These are phyloP conservation scores for Magnusiomyces tetraspermus DNA, from an alignment of 1,139 yeast genomes.

Conservation along the genomic window DNA sequence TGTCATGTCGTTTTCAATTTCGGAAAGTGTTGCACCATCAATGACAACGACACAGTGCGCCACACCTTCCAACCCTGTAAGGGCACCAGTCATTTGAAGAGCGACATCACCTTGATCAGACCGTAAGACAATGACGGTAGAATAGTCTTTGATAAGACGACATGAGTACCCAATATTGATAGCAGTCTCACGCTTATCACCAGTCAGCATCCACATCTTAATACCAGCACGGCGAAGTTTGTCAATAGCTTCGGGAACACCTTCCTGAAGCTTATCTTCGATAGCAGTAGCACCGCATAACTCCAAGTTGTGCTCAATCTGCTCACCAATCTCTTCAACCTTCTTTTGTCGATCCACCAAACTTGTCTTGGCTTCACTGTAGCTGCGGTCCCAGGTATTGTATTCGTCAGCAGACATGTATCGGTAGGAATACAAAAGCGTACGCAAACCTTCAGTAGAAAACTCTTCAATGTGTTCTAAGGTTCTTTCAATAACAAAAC, in stretches of 20 bases:
- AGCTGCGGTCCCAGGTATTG: constrained; percentile 54
- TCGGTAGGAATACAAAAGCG: constrained; percentile 70
- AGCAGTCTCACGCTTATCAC: constrained; percentile 96
- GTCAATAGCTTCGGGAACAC: constrained; percentile 90
- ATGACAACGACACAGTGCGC: constrained; percentile 93
- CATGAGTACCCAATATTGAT: constrained; percentile 95
- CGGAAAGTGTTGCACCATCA: constrained; percentile 76
- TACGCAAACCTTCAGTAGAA: constrained; percentile 89
- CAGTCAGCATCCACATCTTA: constrained; percentile 96
- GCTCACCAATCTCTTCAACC: constrained; percentile 64
- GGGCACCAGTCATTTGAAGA: constrained; percentile 50
- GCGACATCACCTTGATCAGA: constrained; percentile 41
- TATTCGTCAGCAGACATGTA: constrained; percentile 58
- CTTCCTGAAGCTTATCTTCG: constrained; percentile 92
- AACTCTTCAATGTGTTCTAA: constrained; percentile 86
- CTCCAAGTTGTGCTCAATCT: constrained; percentile 56
- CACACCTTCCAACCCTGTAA: constrained; percentile 51
- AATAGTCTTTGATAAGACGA: constrained; percentile 82
- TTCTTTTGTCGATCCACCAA: constrained; percentile 54
- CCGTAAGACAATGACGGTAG: constrained; percentile 72
- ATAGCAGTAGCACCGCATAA: constrained; percentile 92
- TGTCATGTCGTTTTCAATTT: constrained; percentile 62
- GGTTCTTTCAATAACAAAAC: constrained; percentile 70
- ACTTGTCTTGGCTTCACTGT: constrained; percentile 69
- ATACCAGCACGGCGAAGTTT: constrained; percentile 89